Base-by-base conservation (phyloP, 1,139 yeast species). In the Hemisphaericaspora xylofermentans region DNA sequence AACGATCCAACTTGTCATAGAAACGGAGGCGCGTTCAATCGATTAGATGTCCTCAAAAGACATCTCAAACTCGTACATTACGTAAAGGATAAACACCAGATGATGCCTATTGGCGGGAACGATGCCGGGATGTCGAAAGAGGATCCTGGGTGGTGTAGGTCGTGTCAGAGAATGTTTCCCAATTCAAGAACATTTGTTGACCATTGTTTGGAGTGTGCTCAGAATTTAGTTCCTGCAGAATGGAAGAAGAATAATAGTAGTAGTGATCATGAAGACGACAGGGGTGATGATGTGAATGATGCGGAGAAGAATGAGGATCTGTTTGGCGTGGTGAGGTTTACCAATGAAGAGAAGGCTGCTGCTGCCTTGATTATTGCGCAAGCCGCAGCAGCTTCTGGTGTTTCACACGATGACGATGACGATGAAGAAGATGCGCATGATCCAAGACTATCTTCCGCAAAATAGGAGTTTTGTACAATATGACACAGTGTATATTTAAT, bases 21-120 rank as follows among this genome's bases (percentile, higher is more conserved):
- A 39, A 82, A 82, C 47, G 86, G 84, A 10, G 89, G 89, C 4
- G 76, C 85, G 0, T 84, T 84, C 59, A 80, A 78, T 51, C 65
- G 91, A 39, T 63, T 82, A 43, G 91, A 84, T 51, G 89, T 84
- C 25, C 63, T 84, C 46, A 84, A 83, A 50, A 69, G 91, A 39
- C 91, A 84, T 57, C 64, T 84, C 43, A 71, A 76, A 43, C 66
- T 84, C 39, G 86, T 84, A 21, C 91, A 84, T 60, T 81, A 70
- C 54, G 80, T 78, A 22, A 78, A 69, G 38, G 82, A 76, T 48
- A 64, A 66, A 43, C 67, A 64, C 43, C 61, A 51, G 33, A 44
- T 49, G 8, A 45, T 35, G 17, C 38, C 38, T 8, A n/a, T 14
- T n/a, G 39, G 26, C 10, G 15, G 14, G 6, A 7, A 8, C 14